Conservation (phyloP, 768 basidiomycete species). For the Collybia sordida region DNA sequence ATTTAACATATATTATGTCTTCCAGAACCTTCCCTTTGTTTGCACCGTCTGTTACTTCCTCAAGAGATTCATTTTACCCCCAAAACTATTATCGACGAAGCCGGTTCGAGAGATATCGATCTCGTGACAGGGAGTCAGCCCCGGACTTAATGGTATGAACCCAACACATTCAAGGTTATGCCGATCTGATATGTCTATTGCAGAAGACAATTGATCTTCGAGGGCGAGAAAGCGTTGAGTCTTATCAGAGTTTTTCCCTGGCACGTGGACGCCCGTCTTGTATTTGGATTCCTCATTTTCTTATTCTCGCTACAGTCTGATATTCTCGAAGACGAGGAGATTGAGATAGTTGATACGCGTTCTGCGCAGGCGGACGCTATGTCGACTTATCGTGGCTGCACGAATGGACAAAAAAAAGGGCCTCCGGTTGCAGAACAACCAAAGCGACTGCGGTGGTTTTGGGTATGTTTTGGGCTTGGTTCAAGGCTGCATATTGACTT, state of each 20-base stretch:
- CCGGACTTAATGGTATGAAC: slow-evolving; percentile 1
- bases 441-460: not conserved
- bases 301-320: not conserved
- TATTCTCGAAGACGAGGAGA: not conserved
- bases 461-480: not conserved
- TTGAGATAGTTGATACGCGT: not conserved
- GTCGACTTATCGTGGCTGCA: not conserved
- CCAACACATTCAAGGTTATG: not conserved
- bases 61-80: not conserved
- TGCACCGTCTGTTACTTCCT: not conserved
- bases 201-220: not conserved
- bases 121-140: not conserved
- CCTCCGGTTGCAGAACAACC: no score
- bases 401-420: not conserved
- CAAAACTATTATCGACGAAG: not conserved
- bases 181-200: not conserved
- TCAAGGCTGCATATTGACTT: no score
- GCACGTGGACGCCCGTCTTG: not conserved
- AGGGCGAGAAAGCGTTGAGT: not conserved
- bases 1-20: not conserved
- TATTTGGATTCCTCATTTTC: not conserved
- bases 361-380: not conserved
- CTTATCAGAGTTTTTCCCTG: not conserved
- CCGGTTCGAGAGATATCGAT: not conserved
- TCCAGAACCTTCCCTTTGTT: not conserved